Percentiles rank a stretch among this genome's conserved stretches.
Evolutionary conservation across 768 basidiomycete genomes (phyloP).

Genomic region (Polyporus arcularius): DNA sequence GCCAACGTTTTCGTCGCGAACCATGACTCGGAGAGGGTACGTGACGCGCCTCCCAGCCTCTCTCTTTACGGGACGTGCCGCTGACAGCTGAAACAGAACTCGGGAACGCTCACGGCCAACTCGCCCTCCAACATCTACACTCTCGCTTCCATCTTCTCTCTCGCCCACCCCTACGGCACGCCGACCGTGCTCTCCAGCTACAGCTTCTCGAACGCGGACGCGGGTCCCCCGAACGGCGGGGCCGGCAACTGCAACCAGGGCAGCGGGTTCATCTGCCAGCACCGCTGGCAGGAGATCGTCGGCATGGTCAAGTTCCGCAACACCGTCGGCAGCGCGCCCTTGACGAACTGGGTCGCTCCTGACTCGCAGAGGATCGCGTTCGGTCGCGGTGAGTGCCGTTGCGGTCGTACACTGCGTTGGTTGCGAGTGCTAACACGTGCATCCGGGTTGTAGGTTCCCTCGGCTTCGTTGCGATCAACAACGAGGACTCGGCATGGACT

Average conservation of each 20-base stretch:
- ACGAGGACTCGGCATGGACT: constrained; percentile 56
- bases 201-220: constrained; percentile 47
- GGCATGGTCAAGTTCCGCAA: constrained; percentile 68
- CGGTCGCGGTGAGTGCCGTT: constrained; percentile 48
- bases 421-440: too few species aligned
- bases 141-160: constrained; percentile 61
- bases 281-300: constrained; percentile 55
- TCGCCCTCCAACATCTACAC: constrained; percentile 66
- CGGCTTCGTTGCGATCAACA: constrained; percentile 72
- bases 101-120: constrained; percentile 53
- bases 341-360: constrained; percentile 62
- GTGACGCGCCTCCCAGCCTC: constrained; percentile 3
- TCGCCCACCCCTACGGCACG: constrained; percentile 68
- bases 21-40: constrained; percentile 66
- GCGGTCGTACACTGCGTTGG: too few species aligned
- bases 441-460: constrained; percentile 38
- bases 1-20: constrained; percentile 71
- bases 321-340: constrained; percentile 48
- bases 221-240: constrained; percentile 66
- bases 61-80: background rate
- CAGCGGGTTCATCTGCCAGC: constrained; percentile 69
- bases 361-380: constrained; percentile 65
- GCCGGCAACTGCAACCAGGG: constrained; percentile 50
- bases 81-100: constrained; percentile 36
- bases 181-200: constrained; percentile 66